A percentile compares a stretch with the other conserved stretches of the same genome.
Evolutionary conservation across 495 filamentous ascomycete genomes (phyloP).

Genomic region (Cercophora sp.): DNA sequence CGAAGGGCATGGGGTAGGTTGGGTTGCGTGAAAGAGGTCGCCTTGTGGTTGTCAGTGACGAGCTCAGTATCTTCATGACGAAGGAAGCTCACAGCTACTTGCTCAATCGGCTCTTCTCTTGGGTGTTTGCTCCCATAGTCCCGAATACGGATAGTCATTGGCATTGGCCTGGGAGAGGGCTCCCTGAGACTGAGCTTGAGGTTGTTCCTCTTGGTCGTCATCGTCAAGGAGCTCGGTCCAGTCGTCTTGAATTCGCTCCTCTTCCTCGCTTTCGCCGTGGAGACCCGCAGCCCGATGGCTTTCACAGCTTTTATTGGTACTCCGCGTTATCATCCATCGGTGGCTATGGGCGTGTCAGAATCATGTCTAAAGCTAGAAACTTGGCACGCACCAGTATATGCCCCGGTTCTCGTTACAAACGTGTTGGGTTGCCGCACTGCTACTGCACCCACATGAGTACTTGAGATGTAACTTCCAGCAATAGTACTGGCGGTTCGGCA

Average conservation of each 20-base stretch:
- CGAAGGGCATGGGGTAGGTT: too few relatives aligned
- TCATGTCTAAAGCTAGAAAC: not conserved
- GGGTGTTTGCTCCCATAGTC: too few relatives aligned
- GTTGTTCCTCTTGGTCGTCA: too few relatives aligned
- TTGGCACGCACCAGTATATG: conserved; percentile 9
- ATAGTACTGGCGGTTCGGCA: conserved; percentile 16
- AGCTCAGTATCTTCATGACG: too few relatives aligned
- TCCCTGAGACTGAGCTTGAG: too few relatives aligned
- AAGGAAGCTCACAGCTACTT: too few relatives aligned
- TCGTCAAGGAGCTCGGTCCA: too few relatives aligned
- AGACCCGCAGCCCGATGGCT: conserved; percentile 16
- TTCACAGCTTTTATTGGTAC: conserved; percentile 21
- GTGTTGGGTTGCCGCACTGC: conserved; percentile 15
- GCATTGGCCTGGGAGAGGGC: too few relatives aligned
- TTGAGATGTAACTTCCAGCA: conserved; percentile 27
- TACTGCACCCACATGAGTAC: conserved; percentile 25
- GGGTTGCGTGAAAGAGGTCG: too few relatives aligned
- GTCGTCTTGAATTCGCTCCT: not conserved
- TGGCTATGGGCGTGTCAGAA: conserved; percentile 6
- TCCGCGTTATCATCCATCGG: conserved; percentile 18
- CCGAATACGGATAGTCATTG: too few relatives aligned
- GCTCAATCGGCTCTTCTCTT: too few relatives aligned
- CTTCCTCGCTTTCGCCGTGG: not conserved
- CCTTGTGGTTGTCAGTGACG: too few relatives aligned
- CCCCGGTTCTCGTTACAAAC: conserved; percentile 13